phyloP scores from a whole-genome alignment of 23 red algal species.

The Gracilariopsis chorda region DNA sequence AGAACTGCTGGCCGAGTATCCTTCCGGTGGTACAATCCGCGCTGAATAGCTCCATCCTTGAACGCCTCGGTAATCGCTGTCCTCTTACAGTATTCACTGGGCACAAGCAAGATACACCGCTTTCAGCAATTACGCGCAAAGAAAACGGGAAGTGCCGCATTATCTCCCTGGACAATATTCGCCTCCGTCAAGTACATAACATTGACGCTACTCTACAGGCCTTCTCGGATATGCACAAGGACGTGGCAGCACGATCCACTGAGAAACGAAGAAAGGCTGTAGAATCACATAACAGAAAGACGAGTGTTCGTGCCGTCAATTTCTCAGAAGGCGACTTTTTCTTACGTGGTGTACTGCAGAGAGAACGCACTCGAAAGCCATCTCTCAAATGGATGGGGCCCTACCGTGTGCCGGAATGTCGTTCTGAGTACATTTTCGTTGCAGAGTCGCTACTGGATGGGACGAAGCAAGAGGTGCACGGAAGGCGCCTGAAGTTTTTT shows the following conservation, averaged over 20 bases:
- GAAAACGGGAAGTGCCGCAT: not conserved
- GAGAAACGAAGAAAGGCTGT: not conserved
- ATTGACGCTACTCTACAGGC: not conserved
- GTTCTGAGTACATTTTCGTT: no score
- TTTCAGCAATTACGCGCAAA: not conserved
- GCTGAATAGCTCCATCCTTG: not conserved
- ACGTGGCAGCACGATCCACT: not conserved
- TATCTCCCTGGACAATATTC: not conserved
- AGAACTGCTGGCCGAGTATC: not conserved
- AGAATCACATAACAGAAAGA: not conserved
- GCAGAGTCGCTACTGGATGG: no score
- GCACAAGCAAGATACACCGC: not conserved
- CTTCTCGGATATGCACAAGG: not conserved
- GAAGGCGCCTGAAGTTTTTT: no score
- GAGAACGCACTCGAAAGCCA: no score
- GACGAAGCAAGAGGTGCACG: no score
- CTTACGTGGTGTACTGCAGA: no score
- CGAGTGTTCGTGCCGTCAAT: not conserved
- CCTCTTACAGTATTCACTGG: not conserved
- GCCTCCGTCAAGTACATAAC: not conserved
- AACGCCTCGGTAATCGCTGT: not conserved
- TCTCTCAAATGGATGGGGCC: no score
- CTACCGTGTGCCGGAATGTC: no score
- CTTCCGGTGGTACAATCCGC: not conserved
- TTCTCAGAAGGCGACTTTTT: constrained; percentile 16